A percentile compares a stretch with the other conserved stretches of the same genome.
phyloP scores from a whole-genome alignment of 257 asterid species.

The Vinca minor region DNA sequence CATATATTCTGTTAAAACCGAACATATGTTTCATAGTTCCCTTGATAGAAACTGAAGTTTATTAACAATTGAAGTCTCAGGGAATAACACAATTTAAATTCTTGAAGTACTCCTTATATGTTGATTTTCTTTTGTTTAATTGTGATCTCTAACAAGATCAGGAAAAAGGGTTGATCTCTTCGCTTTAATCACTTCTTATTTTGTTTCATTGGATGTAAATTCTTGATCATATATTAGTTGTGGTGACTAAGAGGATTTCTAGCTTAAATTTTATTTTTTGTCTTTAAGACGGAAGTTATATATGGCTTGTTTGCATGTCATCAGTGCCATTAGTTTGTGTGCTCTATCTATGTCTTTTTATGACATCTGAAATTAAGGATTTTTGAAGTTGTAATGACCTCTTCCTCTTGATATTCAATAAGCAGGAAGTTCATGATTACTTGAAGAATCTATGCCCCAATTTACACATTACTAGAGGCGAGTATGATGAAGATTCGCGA shows the following conservation, averaged over 20 bases:
- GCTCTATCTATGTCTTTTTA: not conserved
- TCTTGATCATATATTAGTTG: not conserved
- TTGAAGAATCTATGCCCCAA: constrained; percentile 25
- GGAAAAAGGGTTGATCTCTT: no score
- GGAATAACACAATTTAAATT: not conserved
- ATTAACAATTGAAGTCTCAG: not conserved
- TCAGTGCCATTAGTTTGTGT: not conserved
- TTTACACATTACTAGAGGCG: constrained; percentile 27
- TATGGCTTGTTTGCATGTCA: not conserved
- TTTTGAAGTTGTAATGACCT: not conserved
- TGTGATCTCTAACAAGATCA: not conserved
- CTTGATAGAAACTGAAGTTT: not conserved
- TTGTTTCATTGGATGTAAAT: not conserved
- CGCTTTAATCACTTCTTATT: not conserved
- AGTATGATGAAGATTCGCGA: constrained; percentile 23
- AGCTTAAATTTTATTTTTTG: not conserved
- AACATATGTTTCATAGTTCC: not conserved
- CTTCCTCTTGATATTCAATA: not conserved
- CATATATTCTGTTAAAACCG: no score
- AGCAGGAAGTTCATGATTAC: constrained; percentile 28
- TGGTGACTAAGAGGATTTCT: not conserved
- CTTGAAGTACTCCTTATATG: not conserved
- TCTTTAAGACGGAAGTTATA: not conserved
- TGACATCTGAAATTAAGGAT: no score
- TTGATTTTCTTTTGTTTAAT: not conserved